Evolutionary conservation across 2,329 filamentous ascomycete species (phyloP), one percentile per base, ranked within the genome.

Genomic region (Phialophora chinensis): DNA sequence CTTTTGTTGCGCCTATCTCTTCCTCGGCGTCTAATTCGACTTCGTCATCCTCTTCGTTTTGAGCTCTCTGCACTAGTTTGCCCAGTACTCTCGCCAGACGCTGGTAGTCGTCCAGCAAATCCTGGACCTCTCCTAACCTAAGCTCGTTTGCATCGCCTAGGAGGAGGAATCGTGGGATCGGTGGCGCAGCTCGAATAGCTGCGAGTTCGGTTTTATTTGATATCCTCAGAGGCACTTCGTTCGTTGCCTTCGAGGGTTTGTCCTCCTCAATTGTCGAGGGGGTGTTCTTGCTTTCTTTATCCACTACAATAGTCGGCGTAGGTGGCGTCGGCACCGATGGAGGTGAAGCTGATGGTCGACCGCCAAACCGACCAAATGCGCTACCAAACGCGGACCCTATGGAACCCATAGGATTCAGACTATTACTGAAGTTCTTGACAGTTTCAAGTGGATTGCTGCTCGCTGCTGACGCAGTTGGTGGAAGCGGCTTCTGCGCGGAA

Each of bases 371-470:
- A 29, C 91, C 91, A 73, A 96, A 94, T 75, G 95, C 92, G 38
- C 88, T 85, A 8, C 90, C 88, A 54, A 72, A 67, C 23, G 71
- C 72, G 25, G 71, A 70, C 3, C 70, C 70, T 60, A 96, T 86
- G 60, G 92, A 87, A 53, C 88, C 91, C 76, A 96, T 89, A 2
- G 92, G 92, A 73, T 96, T 96, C 38, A 96, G 82, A 0, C 90
- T 89, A 76, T 86, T 95, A 44, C 92, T 89, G 67, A 96, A 84
- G 75, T 86, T 94, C 62, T 91, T 88, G 82, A 96, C 89, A 12
- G 91, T 92, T 69, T 96, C 92, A 1, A 96, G 86, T 12, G 90
- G 88, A 67, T 85, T 86, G 60, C 74, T 70, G 8, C 69, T 71
- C 7, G 75, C 72, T 67, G 29, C 74, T 71, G 68, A 67, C 10